Evolutionary conservation across 1,139 yeast genomes (phyloP).

Genomic region (Yueomyces sp.): DNA sequence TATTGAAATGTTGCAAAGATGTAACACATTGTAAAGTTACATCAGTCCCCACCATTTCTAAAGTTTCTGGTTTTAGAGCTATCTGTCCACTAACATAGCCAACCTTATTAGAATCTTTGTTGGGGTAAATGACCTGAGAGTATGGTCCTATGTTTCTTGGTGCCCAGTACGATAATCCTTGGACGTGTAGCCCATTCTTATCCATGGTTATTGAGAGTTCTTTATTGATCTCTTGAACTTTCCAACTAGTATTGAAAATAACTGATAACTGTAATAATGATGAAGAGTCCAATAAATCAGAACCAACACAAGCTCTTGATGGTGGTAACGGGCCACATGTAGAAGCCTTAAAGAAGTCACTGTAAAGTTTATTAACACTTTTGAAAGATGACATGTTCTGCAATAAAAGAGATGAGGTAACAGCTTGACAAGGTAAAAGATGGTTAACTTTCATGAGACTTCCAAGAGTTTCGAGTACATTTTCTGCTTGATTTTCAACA

Average conservation of each 20-base stretch:
- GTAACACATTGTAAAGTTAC: constrained; percentile 33
- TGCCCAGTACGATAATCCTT: constrained; percentile 93
- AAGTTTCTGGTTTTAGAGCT: constrained; percentile 62
- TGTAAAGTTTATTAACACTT: constrained; percentile 48
- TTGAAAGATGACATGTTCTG: constrained; percentile 53
- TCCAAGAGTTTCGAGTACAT: constrained; percentile 35
- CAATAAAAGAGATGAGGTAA: constrained; percentile 47
- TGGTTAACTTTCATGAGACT: constrained; percentile 22
- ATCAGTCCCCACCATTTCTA: constrained; percentile 32
- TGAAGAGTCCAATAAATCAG: constrained; percentile 30
- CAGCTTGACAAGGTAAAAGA: constrained; percentile 26
- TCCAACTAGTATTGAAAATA: constrained; percentile 24
- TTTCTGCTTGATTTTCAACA: constrained; percentile 34
- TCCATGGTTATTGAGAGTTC: constrained; percentile 8
- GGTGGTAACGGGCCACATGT: constrained; percentile 55
- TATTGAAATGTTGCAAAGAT: constrained; percentile 61
- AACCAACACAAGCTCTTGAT: constrained; percentile 71
- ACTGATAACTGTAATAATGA: constrained; percentile 47
- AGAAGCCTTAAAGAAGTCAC: constrained; percentile 31
- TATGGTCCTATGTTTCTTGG: constrained; percentile 97
- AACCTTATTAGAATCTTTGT: constrained; percentile 29
- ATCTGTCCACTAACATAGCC: constrained; percentile 86
- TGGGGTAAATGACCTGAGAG: constrained; percentile 62
- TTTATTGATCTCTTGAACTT: constrained; percentile 7
- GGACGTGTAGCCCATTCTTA: constrained; percentile 71